These are phyloP conservation scores for Mentha longifolia DNA, from an alignment of 257 asterid genomes.

Conservation along the genomic window DNA sequence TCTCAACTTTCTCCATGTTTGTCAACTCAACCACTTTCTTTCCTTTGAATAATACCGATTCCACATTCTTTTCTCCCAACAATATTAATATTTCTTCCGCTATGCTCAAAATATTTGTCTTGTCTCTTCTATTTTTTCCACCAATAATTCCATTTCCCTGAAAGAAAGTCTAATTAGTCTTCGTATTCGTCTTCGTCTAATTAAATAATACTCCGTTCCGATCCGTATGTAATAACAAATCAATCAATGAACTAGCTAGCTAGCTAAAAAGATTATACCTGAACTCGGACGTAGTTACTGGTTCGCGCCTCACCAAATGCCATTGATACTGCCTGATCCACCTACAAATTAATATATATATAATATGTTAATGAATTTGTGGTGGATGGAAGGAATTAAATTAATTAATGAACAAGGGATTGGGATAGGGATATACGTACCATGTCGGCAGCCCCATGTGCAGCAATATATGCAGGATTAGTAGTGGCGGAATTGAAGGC, in stretches of 20 bases:
- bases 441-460: conserved; percentile 89
- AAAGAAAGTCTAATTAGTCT: too few relatives aligned
- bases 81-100: conserved; percentile 66
- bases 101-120: not conserved
- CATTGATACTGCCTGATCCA: conserved; percentile 88
- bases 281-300: conserved; percentile 65
- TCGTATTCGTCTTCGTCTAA: too few relatives aligned
- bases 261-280: conserved; percentile 6
- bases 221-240: too few relatives aligned
- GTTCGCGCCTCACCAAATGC: conserved; percentile 69
- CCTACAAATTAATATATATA: conserved; percentile 41
- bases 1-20: conserved; percentile 64
- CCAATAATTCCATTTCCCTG: conserved; percentile 46
- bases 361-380: too few relatives aligned
- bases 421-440: conserved; percentile 17
- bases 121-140: not conserved
- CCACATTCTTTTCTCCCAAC: conserved; percentile 65
- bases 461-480: conserved; percentile 57
- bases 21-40: conserved; percentile 58
- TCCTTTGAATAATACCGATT: conserved; percentile 67
- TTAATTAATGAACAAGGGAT: too few relatives aligned
- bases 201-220: too few relatives aligned
- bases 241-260: too few relatives aligned
- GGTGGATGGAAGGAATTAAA: too few relatives aligned
- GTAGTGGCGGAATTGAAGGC: conserved; percentile 48